Evolutionary conservation across 768 basidiomycete species (phyloP).

Genomic region (Termitomyces sp.): DNA sequence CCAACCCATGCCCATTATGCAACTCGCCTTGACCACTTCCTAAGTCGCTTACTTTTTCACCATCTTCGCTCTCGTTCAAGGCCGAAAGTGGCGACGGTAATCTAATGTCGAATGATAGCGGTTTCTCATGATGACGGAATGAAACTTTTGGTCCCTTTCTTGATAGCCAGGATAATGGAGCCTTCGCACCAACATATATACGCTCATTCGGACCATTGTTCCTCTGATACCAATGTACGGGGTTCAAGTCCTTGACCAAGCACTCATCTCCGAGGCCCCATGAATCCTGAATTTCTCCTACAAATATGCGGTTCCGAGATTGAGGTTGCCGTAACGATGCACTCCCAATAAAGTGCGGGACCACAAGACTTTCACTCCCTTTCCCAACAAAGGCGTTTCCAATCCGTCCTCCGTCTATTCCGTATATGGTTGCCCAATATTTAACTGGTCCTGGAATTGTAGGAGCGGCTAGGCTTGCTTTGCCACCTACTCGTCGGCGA

Average conservation of each 20-base stretch:
- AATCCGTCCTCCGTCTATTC: constrained; percentile 20
- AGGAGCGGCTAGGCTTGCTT: constrained; percentile 6
- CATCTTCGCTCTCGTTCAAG: constrained; percentile 1
- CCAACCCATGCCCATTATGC: constrained; percentile 4
- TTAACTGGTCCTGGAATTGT: constrained; percentile 12
- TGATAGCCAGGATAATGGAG: neutral
- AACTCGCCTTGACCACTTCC: constrained; percentile 14
- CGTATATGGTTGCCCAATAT: constrained; percentile 26
- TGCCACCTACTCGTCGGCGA: constrained; percentile 2
- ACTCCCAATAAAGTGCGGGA: constrained; percentile 4
- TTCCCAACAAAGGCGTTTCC: constrained; percentile 18
- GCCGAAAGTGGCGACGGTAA: constrained; percentile 10
- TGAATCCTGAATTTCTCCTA: constrained; percentile 23
- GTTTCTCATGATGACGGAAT: neutral
- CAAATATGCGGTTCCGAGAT: constrained; percentile 17
- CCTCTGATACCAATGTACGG: constrained; percentile 6
- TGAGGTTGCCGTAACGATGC: neutral
- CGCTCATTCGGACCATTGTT: constrained; percentile 7
- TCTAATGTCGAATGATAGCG: neutral
- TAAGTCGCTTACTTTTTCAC: neutral
- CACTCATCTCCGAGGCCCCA: constrained; percentile 20
- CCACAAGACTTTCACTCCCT: constrained; percentile 17
- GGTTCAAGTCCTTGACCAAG: constrained; percentile 8
- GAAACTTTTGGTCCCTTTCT: neutral
- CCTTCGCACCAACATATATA: constrained; percentile 13